Evolutionary conservation across 257 asterid species (phyloP), one percentile per base, ranked within the genome.

Genomic region (Salvia splendens): DNA sequence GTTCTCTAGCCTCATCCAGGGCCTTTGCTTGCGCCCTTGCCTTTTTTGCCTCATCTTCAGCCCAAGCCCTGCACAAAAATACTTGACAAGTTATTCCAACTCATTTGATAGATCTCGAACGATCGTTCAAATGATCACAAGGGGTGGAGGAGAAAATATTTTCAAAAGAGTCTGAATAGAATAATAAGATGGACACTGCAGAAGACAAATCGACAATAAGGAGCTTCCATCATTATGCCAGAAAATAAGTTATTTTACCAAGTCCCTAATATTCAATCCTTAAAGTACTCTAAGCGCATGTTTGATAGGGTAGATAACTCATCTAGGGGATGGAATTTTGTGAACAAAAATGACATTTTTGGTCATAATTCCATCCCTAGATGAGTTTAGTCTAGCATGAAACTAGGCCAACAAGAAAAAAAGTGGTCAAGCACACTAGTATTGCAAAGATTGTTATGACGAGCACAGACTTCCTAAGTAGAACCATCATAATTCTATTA

Each of bases 21-120:
- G 91, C 85, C 77, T 84, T 88, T 35, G 89, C 96, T 82, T 91
- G 99, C 67, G 84, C 96, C 76, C 95, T 83, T 73, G 98, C 99
- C 75, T 85, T 87, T 78, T 83, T 94, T 33, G 95, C 96, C 82
- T 94, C 99, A 36, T 91, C 96, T 81, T 94, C 96, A 28, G 98
- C 98, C 99, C 99, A 94, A 65, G 87, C 65, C 73, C 99, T 94
- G 77, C 41, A 53, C 28, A 62, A 73, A 56, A 73, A 54, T 60
- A 67, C 36, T 10, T n/a, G 24, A 12, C 14, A 66, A 35, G 20
- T 63, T 16, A 3, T 28, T 38, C 56, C 24, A 33, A 14, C 6
- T 45, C 50, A 43, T 45, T 63, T 50, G 61, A 49, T 40, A 58
- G 52, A 53, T 17, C 60, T n/a, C 51, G n/a, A 20, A 73, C 40